Conservation (phyloP, 1,139 yeast species). For the Torulaspora pretoriensis region DNA sequence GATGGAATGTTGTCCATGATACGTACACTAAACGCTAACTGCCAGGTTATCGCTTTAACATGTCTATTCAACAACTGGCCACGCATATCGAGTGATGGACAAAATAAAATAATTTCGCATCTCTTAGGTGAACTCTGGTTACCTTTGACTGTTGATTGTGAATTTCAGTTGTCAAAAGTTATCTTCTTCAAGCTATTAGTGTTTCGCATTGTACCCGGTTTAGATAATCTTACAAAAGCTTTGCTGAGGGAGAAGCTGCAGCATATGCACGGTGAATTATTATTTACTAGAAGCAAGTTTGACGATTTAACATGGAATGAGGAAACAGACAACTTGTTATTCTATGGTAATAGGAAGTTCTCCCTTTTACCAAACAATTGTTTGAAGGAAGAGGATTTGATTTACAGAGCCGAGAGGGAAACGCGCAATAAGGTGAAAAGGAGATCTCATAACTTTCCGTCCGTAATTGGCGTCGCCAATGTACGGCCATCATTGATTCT, state of each 20-base stretch:
- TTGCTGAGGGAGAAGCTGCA: conserved; percentile 14
- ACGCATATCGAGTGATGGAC: conserved; percentile 17
- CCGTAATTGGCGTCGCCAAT: conserved; percentile 20
- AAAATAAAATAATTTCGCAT: conserved; percentile 7
- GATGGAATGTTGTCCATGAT: conserved; percentile 26
- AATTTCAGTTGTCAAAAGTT: conserved; percentile 23
- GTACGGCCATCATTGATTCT: conserved; percentile 23
- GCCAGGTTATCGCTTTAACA: conserved; percentile 27
- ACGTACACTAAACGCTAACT: conserved; percentile 27
- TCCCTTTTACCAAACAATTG: conserved; percentile 16
- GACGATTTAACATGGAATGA: conserved; percentile 10
- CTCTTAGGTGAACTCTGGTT: conserved; percentile 24
- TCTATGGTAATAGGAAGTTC: conserved; percentile 20
- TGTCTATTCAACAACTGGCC: conserved; percentile 34
- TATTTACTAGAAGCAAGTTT: conserved; percentile 8
- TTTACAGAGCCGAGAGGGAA: conserved; percentile 14
- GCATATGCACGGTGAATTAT: conserved; percentile 15
- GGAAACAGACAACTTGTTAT: conserved; percentile 14
- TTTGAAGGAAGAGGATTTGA: conserved; percentile 17
- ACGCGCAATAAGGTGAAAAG: conserved; percentile 7
- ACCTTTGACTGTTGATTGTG: conserved; percentile 19
- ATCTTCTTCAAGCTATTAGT: conserved; percentile 27
- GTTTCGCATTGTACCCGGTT: conserved; percentile 20
- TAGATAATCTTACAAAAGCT: conserved; percentile 5
- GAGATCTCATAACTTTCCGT: conserved; percentile 16